Evolutionary conservation across 805 yeast species (phyloP), one percentile per base, ranked within the genome.

Genomic region (Aciculoconidium aculeatum): DNA sequence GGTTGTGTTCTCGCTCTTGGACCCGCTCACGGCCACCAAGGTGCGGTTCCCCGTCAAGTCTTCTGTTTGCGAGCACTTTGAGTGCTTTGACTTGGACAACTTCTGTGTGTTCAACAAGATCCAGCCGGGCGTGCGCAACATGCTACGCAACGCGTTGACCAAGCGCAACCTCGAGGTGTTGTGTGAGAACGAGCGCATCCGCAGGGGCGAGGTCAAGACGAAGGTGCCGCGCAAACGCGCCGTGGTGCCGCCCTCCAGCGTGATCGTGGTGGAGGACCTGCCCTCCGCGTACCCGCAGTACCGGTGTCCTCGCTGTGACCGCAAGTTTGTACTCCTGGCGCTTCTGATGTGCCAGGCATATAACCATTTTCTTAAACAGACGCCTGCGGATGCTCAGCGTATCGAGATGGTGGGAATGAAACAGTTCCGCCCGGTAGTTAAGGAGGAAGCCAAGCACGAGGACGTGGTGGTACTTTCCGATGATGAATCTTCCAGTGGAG

Each of bases 51-150:
- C 70, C 2, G 58, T 65, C 7, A 65, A 62, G 41, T 53, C 68
- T 5, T 36, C 41, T 6, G 32, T 35, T 1, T 65, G 70, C 37
- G 39, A 40, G 17, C 70, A 65, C 37, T 62, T 64, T 37, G 69
- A 61, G 44, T 64, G 70, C 41, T 65, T 65, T 42, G 70, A 65
- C 34, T 60, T 53, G 29, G 61, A 61, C 8, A 60, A 44, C 21
- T 65, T 65, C 31, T 65, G 70, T 39, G 31, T 50, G 11, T 61
- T 61, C 36, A 56, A 62, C 36, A 55, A 48, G 16, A 49, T 65
- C 4, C 53, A 61, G 9, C 39, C 37, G 3, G 60, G 60, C 1
- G 43, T 52, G 6, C 33, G 34, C 24, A 38, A 41, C 24, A 30
- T 28, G 8, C 37, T 55, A 2, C 47, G 45, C 23, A 54, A 48